These are phyloP conservation scores for Multifurca ochricompacta DNA, from an alignment of 768 basidiomycete genomes.

Conservation along the genomic window DNA sequence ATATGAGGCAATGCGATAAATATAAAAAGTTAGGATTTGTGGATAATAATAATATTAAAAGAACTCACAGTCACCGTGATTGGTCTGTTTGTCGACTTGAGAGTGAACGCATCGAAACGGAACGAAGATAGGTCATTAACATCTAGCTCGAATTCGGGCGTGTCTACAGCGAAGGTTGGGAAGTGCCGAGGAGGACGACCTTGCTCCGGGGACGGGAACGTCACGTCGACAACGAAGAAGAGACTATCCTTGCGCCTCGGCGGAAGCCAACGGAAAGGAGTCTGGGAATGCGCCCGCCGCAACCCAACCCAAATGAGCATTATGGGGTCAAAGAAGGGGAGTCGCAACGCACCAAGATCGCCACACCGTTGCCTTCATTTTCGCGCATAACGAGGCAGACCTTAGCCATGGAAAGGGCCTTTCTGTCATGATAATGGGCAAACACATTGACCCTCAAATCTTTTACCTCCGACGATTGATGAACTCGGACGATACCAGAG, in stretches of 20 bases:
- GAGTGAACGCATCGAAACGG: background rate
- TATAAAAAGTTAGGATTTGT: too few relatives aligned
- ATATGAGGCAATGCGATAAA: too few relatives aligned
- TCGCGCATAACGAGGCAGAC: background rate
- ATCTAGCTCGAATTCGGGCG: background rate
- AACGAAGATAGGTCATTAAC: background rate
- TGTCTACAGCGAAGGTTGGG: background rate
- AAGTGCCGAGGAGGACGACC: background rate
- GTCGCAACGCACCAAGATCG: conserved; percentile 1
- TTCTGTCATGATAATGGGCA: background rate
- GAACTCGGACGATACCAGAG: conserved; percentile 6
- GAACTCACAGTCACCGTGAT: conserved; percentile 3
- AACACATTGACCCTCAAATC: conserved; percentile 3
- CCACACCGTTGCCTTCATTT: background rate
- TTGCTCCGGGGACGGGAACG: background rate
- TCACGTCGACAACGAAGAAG: conserved; percentile 4
- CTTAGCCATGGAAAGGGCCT: background rate
- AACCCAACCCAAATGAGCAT: background rate
- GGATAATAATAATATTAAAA: too few relatives aligned
- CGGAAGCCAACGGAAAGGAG: background rate
- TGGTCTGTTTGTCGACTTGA: conserved; percentile 3
- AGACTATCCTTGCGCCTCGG: background rate
- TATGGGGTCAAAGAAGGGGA: background rate
- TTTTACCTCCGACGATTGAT: background rate
- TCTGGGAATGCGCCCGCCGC: background rate